These are phyloP conservation scores for Fusarium tricinctum DNA, from an alignment of 2,329 filamentous ascomycete species.

Conservation along the genomic window DNA sequence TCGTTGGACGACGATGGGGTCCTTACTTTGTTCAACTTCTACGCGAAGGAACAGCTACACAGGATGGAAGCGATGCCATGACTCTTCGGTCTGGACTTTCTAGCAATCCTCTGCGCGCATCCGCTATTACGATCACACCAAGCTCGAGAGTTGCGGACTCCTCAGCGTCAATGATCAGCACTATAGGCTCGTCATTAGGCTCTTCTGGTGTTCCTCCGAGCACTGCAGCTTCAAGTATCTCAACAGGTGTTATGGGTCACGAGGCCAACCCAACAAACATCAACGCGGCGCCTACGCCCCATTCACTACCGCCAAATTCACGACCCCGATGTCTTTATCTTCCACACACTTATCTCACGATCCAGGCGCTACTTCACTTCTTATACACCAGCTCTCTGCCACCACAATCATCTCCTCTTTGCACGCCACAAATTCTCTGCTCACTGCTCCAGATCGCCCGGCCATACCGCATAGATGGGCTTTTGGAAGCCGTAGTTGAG, in stretches of 20 bases:
- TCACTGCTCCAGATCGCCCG: conserved; percentile 93
- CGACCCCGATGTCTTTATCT: conserved; percentile 91
- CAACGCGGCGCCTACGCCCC: conserved; percentile 70
- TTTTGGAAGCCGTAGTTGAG: conserved; percentile 93
- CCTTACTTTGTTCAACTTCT: conserved; percentile 95
- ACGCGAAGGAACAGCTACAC: conserved; percentile 80
- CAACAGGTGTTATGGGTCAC: conserved; percentile 54
- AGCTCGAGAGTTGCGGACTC: conserved; percentile 67
- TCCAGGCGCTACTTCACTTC: conserved; percentile 91
- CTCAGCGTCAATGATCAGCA: conserved; percentile 62
- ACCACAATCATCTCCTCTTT: conserved; percentile 79
- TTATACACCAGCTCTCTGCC: conserved; percentile 94
- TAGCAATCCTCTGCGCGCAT: conserved; percentile 76
- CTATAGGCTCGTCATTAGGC: conserved; percentile 58
- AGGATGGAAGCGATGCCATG: conserved; percentile 79
- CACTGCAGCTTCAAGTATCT: conserved; percentile 61
- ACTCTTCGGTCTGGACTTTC: conserved; percentile 77
- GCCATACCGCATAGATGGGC: conserved; percentile 92
- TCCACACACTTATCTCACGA: conserved; percentile 89
- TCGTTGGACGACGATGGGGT: conserved; percentile 91
- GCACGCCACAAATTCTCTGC: conserved; percentile 95
- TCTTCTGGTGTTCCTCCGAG: conserved; percentile 58
- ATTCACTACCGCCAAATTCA: conserved; percentile 70
- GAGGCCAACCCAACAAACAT: conserved; percentile 59
- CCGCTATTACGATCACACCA: conserved; percentile 87